A percentile compares a stretch with the other conserved stretches of the same genome.
phyloP scores from a whole-genome alignment of 78 protist genomes.

The Dictyostelium capitatum region DNA sequence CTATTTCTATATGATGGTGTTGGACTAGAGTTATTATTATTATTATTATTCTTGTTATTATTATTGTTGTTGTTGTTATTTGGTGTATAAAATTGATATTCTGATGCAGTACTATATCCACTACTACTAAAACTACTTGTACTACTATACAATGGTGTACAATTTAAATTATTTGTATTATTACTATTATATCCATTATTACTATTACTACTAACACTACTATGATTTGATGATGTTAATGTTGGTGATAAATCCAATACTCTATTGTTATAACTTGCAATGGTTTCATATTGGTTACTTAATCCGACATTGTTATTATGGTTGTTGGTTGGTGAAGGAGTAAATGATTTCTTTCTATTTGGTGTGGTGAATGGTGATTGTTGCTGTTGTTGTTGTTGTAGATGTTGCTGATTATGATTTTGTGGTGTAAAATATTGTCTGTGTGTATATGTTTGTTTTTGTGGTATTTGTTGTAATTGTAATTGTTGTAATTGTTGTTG shows the following conservation, averaged over 20 bases:
- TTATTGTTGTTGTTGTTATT: not conserved
- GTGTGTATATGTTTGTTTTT: not conserved
- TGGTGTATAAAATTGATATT: not conserved
- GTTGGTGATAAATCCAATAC: not conserved
- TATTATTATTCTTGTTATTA: too few species aligned
- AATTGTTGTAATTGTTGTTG: not conserved
- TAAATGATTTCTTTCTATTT: not conserved
- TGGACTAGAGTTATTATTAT: not conserved
- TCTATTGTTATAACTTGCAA: not conserved
- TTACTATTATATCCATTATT: not conserved
- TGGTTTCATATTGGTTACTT: not conserved
- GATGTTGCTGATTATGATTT: not conserved
- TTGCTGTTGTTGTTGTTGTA: not conserved
- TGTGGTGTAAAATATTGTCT: not conserved
- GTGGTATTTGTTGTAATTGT: not conserved
- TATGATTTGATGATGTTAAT: not conserved
- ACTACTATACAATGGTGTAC: not conserved
- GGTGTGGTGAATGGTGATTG: not conserved
- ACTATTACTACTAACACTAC: not conserved
- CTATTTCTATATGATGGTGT: slow-evolving; percentile 6
- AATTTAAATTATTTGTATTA: not conserved
- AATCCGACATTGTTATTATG: not conserved
- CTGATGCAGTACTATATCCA: not conserved
- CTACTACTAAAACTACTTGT: slow-evolving; percentile 7
- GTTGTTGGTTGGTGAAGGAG: not conserved